Base-by-base conservation (phyloP, 1,284 basidiomycete genomes). In the Cystobasidium pallidum region DNA sequence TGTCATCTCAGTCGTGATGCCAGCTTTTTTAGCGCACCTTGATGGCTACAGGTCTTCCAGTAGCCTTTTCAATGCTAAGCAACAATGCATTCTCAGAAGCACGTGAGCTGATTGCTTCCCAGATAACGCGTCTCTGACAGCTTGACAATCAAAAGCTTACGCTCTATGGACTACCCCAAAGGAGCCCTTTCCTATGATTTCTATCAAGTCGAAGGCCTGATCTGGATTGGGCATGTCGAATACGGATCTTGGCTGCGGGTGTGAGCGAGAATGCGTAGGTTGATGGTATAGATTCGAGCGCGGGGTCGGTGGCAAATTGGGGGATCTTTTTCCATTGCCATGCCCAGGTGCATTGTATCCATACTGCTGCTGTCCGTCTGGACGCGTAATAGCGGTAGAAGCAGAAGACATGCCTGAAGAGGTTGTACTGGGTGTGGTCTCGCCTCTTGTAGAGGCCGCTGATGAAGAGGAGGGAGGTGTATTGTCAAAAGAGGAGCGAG, bases 141-240 rank as follows among this genome's bases (percentile, higher is more conserved):
- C 24, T 36, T 15, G 39, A n/a, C 21, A 32, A 51, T 7, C 2
- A 1, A 15, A 17, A 2, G 80, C 84, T 73, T 75, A 91, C 92
- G 91, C 94, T 83, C 95, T 94, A 84, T 91, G 96, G n/a, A 97
- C 94, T 81, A 96, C 93, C 78, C 94, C 94, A 79, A 97, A 97
- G 19, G 92, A 94, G 43, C 94, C 94, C 82, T 96, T 96, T 75
- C 94, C 93, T 93, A 79, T 76, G 41, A 49, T 66, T 24, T 72
- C 30, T 41, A 55, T 17, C n/a, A 30, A 24, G 41, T 68, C 51
- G 43, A 58, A 24, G 21, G 41, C 41, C 43, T 59, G 34, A 24
- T 61, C 68, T 36, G 68, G 68, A 15, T 62, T 72, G n/a, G 67
- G 72, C 70, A 49, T 41, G 43, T 64, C 64, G 54, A 21, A 73